Evolutionary conservation across 2,329 filamentous ascomycete genomes (phyloP).

Genomic region (Setomelanomma holmii): DNA sequence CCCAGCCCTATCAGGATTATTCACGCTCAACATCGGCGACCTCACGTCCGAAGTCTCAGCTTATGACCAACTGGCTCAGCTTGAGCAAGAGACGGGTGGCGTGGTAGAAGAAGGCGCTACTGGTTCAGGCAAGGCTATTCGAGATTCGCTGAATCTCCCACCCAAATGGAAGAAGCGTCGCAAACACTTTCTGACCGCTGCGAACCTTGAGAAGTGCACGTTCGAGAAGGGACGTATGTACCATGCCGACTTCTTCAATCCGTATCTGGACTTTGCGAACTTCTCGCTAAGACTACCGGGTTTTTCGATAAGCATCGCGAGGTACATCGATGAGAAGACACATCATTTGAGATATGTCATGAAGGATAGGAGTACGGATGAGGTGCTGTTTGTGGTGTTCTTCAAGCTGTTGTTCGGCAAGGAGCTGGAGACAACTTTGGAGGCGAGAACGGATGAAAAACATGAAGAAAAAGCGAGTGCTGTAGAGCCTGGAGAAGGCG

Average conservation of each 20-base stretch:
- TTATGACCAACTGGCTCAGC: slow-evolving; percentile 30
- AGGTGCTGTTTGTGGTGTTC: slow-evolving; percentile 54
- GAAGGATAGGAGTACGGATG: slow-evolving; percentile 51
- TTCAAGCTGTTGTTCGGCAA: slow-evolving; percentile 56
- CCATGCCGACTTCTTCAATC: slow-evolving; percentile 57
- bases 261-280: slow-evolving; percentile 57
- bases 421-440: slow-evolving; percentile 47
- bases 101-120: slow-evolving; percentile 52
- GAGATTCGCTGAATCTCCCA: slow-evolving; percentile 45
- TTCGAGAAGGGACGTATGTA: slow-evolving; percentile 56
- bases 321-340: slow-evolving; percentile 57
- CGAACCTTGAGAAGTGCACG: slow-evolving; percentile 46
- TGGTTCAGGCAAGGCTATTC: slow-evolving; percentile 44
- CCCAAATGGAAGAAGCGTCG: slow-evolving; percentile 52
- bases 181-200: slow-evolving; percentile 51
- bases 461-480: background rate
- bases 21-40: slow-evolving; percentile 43
- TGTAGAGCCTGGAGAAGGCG: background rate
- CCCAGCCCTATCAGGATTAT: slow-evolving; percentile 45
- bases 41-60: slow-evolving; percentile 16
- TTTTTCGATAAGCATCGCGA: slow-evolving; percentile 53
- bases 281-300: slow-evolving; percentile 55
- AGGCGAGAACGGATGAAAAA: slow-evolving; percentile 5
- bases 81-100: slow-evolving; percentile 29
- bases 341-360: slow-evolving; percentile 56